Conservation (phyloP, 129 eudicot species). For the Scalesia atractyloides region DNA sequence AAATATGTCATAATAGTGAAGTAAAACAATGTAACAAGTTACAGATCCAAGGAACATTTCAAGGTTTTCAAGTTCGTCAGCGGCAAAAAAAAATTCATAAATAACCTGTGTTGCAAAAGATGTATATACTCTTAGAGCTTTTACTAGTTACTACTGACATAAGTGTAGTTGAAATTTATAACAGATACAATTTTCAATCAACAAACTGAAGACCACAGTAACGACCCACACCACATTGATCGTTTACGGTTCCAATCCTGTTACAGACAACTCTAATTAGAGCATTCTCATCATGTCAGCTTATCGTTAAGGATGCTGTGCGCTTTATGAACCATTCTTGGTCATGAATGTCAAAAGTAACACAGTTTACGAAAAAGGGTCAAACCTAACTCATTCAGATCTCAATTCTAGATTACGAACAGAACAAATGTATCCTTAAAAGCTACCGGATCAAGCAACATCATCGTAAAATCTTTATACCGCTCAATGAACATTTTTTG, state of each 20-base stretch:
- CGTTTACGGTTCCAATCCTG: neutral
- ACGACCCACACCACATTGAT: neutral
- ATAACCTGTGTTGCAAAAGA: no score
- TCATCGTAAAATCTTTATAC: slow-evolving; percentile 66
- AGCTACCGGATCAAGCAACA: slow-evolving; percentile 85
- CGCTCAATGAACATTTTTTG: no score
- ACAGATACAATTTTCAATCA: neutral
- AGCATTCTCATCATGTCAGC: neutral
- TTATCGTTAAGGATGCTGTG: neutral
- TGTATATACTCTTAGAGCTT: no score
- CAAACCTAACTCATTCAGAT: neutral
- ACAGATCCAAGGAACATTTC: neutral
- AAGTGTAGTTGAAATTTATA: neutral
- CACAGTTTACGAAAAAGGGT: no score
- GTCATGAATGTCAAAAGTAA: no score
- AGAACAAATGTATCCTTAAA: slow-evolving; percentile 90
- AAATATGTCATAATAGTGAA: neutral
- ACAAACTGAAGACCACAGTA: neutral
- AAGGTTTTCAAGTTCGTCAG: no score
- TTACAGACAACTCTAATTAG: neutral
- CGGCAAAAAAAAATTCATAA: no score
- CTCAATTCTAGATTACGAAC: slow-evolving; percentile 43
- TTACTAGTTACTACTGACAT: no score
- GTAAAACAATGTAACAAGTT: neutral
- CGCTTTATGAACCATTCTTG: neutral